A percentile compares a stretch with the other conserved stretches of the same genome.
These are phyloP conservation scores for Pleurotus pulmonarius DNA, from an alignment of 768 basidiomycete genomes.

Conservation along the genomic window DNA sequence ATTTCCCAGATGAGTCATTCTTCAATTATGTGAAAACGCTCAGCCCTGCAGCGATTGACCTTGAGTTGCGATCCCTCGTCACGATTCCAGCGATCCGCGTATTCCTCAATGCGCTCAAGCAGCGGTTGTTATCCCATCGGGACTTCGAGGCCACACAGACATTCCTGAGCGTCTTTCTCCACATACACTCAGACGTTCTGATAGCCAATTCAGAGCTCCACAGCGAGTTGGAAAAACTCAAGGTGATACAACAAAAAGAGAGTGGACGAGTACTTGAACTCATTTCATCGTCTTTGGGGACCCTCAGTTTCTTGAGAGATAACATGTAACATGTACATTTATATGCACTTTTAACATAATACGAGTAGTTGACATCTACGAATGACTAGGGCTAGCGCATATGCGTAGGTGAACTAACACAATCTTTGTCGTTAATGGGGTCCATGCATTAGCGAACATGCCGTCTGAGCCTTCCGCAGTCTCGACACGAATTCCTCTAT, in stretches of 20 bases:
- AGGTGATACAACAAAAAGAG: conserved; percentile 69
- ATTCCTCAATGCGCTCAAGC: conserved; percentile 74
- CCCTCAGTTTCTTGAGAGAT: conserved; percentile 72
- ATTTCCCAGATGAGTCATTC: conserved; percentile 64
- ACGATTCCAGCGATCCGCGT: conserved; percentile 56
- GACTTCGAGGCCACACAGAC: conserved; percentile 97
- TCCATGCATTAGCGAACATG: background rate
- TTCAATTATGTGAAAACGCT: conserved; percentile 83
- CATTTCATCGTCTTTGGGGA: conserved; percentile 70
- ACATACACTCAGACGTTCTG: conserved; percentile 79
- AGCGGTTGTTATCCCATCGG: conserved; percentile 69
- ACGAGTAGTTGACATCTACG: too few species aligned
- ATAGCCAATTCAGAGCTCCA: conserved; percentile 66
- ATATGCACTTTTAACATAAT: background rate
- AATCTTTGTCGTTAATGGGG: background rate
- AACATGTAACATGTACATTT: conserved; percentile 34
- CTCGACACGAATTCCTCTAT: background rate
- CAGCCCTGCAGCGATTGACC: conserved; percentile 86
- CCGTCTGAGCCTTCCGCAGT: background rate
- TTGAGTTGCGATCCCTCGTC: conserved; percentile 81
- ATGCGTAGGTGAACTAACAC: background rate
- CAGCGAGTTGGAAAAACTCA: conserved; percentile 51
- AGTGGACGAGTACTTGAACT: conserved; percentile 74
- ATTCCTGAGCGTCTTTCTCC: conserved; percentile 78
- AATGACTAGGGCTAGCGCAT: background rate